Conservation (phyloP, 176 grass and related monocot species). For the Triticum monococcum region DNA sequence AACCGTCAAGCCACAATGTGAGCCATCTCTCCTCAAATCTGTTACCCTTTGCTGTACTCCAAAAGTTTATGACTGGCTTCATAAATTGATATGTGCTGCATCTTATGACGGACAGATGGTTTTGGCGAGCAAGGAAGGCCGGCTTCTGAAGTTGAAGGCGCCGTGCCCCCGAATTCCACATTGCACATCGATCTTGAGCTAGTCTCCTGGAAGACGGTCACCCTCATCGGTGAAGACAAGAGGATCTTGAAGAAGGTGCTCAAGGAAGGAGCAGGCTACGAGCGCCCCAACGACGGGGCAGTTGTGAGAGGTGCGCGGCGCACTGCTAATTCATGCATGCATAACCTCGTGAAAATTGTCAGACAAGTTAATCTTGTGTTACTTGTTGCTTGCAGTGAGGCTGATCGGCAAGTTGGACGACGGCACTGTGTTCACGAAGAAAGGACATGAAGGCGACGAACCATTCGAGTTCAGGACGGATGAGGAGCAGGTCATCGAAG, state of each 20-base stretch:
- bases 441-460: constrained; percentile 68
- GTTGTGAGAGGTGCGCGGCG: constrained; percentile 58
- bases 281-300: constrained; percentile 80
- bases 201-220: constrained; percentile 74
- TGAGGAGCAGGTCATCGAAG: constrained; percentile 73
- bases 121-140: constrained; percentile 76
- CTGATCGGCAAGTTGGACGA: constrained; percentile 64
- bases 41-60: neutral
- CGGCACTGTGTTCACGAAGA: constrained; percentile 65
- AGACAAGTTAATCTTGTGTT: neutral
- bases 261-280: constrained; percentile 80
- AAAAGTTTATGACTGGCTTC: no score
- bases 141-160: constrained; percentile 43
- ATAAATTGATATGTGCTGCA: neutral
- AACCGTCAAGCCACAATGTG: constrained; percentile 86
- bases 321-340: neutral
- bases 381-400: constrained; percentile 35
- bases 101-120: constrained; percentile 49
- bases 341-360: neutral
- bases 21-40: neutral
- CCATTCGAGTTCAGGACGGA: constrained; percentile 79
- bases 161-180: constrained; percentile 55
- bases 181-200: constrained; percentile 65
- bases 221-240: constrained; percentile 70
- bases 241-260: constrained; percentile 86